Evolutionary conservation across 1,284 basidiomycete genomes (phyloP).

Genomic region (Ustilago cynodontis): DNA sequence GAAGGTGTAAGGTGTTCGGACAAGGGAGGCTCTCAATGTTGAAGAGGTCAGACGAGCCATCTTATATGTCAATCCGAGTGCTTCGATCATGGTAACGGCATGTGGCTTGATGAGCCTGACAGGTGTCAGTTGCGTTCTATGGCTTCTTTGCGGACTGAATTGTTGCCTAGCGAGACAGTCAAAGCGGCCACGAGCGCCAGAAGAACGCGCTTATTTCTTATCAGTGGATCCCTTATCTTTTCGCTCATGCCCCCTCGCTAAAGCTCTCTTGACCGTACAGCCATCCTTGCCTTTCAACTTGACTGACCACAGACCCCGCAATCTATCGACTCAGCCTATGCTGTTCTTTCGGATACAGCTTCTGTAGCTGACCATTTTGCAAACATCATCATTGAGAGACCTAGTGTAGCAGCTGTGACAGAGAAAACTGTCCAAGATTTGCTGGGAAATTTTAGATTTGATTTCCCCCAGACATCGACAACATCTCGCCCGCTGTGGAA

Average conservation of each 20-base stretch:
- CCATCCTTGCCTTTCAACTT: not conserved
- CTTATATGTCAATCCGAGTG: not conserved
- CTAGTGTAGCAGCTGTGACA: too few species aligned
- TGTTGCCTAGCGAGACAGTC: not conserved
- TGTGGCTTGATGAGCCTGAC: not conserved
- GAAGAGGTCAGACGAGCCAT: not conserved
- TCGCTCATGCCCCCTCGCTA: not conserved
- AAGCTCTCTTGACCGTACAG: not conserved
- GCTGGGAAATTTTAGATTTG: not conserved
- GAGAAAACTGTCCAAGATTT: constrained; percentile 2
- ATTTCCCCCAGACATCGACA: too few species aligned
- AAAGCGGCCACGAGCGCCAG: too few species aligned
- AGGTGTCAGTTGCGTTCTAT: not conserved
- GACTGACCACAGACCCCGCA: not conserved
- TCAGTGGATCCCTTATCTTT: constrained; percentile 6
- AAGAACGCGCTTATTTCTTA: not conserved
- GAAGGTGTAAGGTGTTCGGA: not conserved
- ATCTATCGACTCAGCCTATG: not conserved
- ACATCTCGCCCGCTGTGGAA: too few species aligned
- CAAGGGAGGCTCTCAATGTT: not conserved
- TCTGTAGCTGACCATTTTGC: too few species aligned
- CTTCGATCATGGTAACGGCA: not conserved
- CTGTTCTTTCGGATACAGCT: too few species aligned
- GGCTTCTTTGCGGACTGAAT: not conserved
- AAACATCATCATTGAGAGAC: too few species aligned